phyloP scores from a whole-genome alignment of 2,329 filamentous ascomycete species.

The Hymenotorrendiella dingleyae region DNA sequence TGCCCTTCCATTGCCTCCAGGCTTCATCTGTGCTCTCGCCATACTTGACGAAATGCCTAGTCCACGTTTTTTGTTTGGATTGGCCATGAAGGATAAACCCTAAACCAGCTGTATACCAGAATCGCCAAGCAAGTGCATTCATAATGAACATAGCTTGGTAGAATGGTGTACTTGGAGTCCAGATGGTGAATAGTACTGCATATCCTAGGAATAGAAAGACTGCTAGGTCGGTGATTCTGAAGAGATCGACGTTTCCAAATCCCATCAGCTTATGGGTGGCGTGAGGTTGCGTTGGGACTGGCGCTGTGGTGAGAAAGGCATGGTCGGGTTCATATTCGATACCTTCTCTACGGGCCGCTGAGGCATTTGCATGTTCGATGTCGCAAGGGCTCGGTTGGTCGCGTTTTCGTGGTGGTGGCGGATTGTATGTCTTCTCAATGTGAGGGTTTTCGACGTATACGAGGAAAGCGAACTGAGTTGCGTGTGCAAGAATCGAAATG shows the following conservation, averaged over 20 bases:
- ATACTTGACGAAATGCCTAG: conserved; percentile 93
- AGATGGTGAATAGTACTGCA: conserved; percentile 63
- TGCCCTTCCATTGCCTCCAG: conserved; percentile 96
- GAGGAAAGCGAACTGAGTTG: conserved; percentile 90
- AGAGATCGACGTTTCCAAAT: conserved; percentile 76
- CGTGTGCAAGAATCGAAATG: conserved; percentile 92
- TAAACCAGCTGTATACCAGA: conserved; percentile 89
- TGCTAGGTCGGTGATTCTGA: conserved; percentile 78
- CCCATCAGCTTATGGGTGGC: conserved; percentile 81
- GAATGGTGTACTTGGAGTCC: conserved; percentile 69
- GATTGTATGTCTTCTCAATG: conserved; percentile 96
- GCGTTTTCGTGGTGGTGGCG: conserved; percentile 64
- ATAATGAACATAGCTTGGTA: conserved; percentile 75
- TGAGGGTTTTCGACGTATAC: conserved; percentile 92
- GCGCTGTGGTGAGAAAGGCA: conserved; percentile 3
- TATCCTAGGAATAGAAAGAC: conserved; percentile 73
- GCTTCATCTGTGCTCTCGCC: conserved; percentile 86
- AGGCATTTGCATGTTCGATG: conserved; percentile 32
- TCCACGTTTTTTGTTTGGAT: conserved; percentile 90
- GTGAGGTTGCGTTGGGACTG: conserved; percentile 44
- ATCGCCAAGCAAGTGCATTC: conserved; percentile 75
- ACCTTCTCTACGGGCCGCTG: conserved; percentile 30
- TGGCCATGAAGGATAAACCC: conserved; percentile 80
- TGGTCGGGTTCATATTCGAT: conserved; percentile 19
- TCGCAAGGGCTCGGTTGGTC: conserved; percentile 26